Base-by-base conservation (phyloP, 495 filamentous ascomycete genomes). In the Thermochaetoides thermophila region DNA sequence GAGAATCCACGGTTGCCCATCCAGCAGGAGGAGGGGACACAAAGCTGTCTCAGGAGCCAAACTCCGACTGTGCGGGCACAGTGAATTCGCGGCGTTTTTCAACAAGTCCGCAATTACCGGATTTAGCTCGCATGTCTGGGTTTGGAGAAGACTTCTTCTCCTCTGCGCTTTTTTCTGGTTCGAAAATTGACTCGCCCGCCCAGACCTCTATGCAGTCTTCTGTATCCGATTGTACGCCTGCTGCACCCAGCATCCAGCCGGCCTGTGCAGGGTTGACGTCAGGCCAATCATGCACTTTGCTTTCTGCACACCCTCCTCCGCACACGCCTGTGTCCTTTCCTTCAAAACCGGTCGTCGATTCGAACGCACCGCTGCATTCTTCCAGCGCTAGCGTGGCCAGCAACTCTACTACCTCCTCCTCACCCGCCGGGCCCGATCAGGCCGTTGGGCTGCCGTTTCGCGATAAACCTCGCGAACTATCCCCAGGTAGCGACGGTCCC, bases 51-150 rank as follows among this genome's bases (percentile, higher is more conserved):
- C 23, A 30, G 14, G 10, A 20, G 14, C 74, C 79, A 29, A 29
- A 38, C n/a, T 22, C 20, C 43, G 76, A 76, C 23, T n/a, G n/a
- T n/a, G n/a, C n/a, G n/a, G n/a, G n/a, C n/a, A n/a, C n/a, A n/a
- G n/a, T n/a, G n/a, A n/a, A n/a, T n/a, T n/a, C n/a, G 16, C 47
- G 48, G 1, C 50, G 45, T 10, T 55, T 52, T 19, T 68, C 65
- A 1, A 56, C 52, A 10, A 66, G 60, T 32, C 71, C 63, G 1
- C 62, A 69, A 30, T 57, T 85, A 12, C 80, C 79, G 1, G 71
- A 80, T 47, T 37, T 81, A 11, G 63, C 66, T 32, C 69, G 76
- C 26, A 52, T 81, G 38, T 81, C 78, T 28, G 67, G 63, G 0
- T 82, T 83, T 49, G 74, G 69, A 8, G 52, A 56, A 10, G 61